phyloP scores from a whole-genome alignment of 2,329 filamentous ascomycete species.

The Alternaria sp. region DNA sequence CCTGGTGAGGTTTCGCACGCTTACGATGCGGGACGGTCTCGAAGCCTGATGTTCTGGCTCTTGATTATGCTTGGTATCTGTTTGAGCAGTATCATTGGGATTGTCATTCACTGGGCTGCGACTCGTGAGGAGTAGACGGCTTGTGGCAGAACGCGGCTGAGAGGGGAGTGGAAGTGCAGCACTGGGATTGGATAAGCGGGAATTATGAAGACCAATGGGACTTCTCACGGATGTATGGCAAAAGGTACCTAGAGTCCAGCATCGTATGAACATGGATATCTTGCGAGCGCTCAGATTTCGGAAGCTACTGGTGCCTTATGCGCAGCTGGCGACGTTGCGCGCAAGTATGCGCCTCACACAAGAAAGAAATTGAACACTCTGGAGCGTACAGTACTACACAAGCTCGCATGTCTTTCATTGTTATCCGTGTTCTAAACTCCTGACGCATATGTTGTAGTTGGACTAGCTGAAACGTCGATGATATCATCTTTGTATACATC shows the following conservation, averaged over 20 bases:
- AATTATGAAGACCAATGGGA: background rate
- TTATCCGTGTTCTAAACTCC: too few relatives aligned
- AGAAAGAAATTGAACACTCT: background rate
- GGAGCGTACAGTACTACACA: background rate
- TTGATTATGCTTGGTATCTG: background rate
- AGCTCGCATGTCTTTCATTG: too few relatives aligned
- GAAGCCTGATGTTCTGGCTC: background rate
- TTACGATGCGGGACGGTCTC: too few relatives aligned
- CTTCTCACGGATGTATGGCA: background rate
- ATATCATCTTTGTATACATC: background rate
- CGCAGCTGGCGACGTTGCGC: background rate
- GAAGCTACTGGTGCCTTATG: background rate
- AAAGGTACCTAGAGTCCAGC: background rate
- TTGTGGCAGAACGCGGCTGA: background rate
- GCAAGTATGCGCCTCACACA: background rate
- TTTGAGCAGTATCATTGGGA: background rate
- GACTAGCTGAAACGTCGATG: background rate
- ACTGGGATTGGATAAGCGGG: background rate
- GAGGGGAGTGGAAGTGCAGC: too few relatives aligned
- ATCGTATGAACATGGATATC: background rate
- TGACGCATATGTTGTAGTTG: background rate
- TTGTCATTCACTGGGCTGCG: background rate
- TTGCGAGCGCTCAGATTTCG: background rate
- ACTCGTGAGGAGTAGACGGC: background rate
- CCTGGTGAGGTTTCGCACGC: fast-evolving